phyloP scores from a whole-genome alignment of 345 rosid species.

The Chamaenerion angustifolium region DNA sequence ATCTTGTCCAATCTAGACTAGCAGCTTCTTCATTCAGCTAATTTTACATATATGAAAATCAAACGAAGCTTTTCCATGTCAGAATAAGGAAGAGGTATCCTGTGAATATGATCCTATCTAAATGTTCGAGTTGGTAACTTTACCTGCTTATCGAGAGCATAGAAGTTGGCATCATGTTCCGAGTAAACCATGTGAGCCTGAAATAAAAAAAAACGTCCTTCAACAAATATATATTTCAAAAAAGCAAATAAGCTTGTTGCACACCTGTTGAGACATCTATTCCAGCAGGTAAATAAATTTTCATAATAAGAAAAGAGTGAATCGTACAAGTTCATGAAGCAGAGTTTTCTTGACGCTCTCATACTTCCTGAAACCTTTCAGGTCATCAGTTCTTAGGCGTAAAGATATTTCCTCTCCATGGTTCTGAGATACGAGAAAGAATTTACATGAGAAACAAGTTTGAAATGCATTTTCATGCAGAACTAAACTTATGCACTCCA shows the following conservation, averaged over 20 bases:
- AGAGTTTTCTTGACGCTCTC: constrained; percentile 83
- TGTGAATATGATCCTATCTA: neutral
- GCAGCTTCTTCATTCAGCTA: constrained; percentile 84
- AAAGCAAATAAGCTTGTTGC: neutral
- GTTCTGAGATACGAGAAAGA: constrained; percentile 37
- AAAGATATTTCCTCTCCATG: constrained; percentile 92
- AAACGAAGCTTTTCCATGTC: constrained; percentile 1
- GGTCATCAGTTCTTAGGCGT: constrained; percentile 95
- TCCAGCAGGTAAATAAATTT: neutral
- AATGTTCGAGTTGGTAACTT: neutral
- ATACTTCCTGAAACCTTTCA: constrained; percentile 91
- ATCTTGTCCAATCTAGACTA: constrained; percentile 85
- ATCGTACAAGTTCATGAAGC: constrained; percentile 81
- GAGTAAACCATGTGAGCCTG: constrained; percentile 95
- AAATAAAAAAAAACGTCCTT: constrained; percentile 4
- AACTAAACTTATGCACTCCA: too few relatives aligned
- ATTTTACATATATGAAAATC: neutral
- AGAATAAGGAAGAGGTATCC: constrained; percentile 6
- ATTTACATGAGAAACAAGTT: neutral
- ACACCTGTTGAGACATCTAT: neutral
- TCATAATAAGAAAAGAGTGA: neutral
- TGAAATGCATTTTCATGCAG: neutral
- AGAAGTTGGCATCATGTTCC: constrained; percentile 81
- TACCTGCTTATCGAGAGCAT: constrained; percentile 79
- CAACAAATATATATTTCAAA: neutral